Percentiles rank a stretch among this genome's conserved stretches.
Conservation (phyloP, 331 rosid species). For the Telfairia occidentalis region DNA sequence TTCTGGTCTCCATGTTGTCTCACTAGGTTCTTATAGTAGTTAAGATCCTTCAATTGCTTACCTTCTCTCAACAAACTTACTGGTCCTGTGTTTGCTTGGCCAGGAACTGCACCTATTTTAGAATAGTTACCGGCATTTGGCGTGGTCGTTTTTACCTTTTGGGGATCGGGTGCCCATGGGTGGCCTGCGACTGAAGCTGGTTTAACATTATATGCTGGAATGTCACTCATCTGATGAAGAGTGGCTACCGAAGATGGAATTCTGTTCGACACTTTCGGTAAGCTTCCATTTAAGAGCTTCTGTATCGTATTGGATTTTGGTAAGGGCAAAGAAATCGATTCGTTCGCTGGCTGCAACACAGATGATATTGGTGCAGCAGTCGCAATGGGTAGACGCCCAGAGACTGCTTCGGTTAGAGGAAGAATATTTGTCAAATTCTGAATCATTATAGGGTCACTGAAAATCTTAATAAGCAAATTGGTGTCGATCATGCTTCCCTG, state of each 20-base stretch:
- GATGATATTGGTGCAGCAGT: conserved; percentile 10
- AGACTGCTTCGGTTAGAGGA: neutral
- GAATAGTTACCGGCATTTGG: neutral
- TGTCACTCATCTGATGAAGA: neutral
- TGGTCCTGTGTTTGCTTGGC: neutral
- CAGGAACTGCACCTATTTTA: neutral
- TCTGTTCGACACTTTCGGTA: conserved; percentile 9
- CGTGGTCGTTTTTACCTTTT: neutral
- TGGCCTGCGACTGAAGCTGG: neutral
- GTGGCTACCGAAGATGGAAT: conserved; percentile 4
- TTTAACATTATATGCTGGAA: neutral
- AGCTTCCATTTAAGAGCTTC: conserved; percentile 6
- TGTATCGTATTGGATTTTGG: conserved; percentile 13
- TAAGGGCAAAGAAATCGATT: conserved; percentile 13
- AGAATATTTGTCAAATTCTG: conserved; percentile 21
- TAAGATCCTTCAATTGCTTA: conserved; percentile 31
- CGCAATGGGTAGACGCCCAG: neutral
- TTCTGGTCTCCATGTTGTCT: conserved; percentile 52
- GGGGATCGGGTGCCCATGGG: neutral
- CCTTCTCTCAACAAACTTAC: neutral
- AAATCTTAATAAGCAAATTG: conserved; percentile 39
- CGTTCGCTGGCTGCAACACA: conserved; percentile 11
- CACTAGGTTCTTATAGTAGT: conserved; percentile 48
- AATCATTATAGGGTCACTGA: conserved; percentile 43
- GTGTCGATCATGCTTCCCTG: conserved; percentile 42